phyloP scores from a whole-genome alignment of 176 grass and related monocot species.

The Ensete glaucum region DNA sequence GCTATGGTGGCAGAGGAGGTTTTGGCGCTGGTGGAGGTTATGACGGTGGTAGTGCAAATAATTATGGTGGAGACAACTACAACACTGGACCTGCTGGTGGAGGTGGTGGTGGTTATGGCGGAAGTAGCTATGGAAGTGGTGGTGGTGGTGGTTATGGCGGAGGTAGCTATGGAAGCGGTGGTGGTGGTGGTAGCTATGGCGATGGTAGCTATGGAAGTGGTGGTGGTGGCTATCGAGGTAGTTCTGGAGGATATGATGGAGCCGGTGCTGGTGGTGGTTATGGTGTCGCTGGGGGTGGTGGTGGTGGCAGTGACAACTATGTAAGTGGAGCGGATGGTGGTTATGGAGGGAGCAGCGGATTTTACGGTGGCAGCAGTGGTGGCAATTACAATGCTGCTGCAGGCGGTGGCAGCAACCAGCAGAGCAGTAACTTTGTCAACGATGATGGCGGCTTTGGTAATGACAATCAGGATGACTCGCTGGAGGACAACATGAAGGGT shows the following conservation, averaged over 20 bases:
- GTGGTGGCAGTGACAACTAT: neutral
- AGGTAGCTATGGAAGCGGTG: conserved; percentile 1
- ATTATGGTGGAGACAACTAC: conserved; percentile 5
- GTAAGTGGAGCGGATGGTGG: conserved; percentile 5
- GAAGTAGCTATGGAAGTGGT: conserved; percentile 15
- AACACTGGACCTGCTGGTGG: conserved; percentile 4
- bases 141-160: conserved; percentile 9
- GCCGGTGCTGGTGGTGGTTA: conserved; percentile 7
- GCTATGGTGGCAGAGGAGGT: conserved; percentile 13
- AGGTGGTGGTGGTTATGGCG: neutral
- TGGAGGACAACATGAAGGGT: conserved; percentile 30
- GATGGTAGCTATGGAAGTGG: neutral
- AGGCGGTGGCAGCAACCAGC: neutral
- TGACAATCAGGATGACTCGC: conserved; percentile 26
- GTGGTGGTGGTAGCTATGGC: conserved; percentile 8
- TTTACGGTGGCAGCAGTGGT: conserved; percentile 15
- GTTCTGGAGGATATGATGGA: neutral
- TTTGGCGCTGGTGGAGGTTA: conserved; percentile 15
- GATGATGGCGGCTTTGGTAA: neutral
- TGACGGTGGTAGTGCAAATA: neutral
- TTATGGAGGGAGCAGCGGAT: conserved; percentile 21
- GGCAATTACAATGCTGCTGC: neutral
- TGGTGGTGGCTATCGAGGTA: conserved; percentile 15
- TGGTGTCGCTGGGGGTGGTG: conserved; percentile 18
- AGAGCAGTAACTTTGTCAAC: neutral